Evolutionary conservation across 345 rosid species (phyloP).

Genomic region (Camelina laxa): DNA sequence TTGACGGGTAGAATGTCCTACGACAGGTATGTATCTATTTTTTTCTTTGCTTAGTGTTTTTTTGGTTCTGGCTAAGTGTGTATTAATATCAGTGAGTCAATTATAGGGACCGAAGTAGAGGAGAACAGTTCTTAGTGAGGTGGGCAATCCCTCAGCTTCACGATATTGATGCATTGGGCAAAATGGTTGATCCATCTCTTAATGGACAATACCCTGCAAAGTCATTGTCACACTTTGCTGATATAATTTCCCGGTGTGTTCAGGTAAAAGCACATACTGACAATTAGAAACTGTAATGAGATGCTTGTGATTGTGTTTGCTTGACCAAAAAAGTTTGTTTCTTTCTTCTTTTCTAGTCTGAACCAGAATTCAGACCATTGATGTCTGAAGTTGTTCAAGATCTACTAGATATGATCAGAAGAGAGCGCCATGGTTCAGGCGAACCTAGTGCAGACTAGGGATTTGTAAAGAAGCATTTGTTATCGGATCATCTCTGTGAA

Average conservation of each 20-base stretch:
- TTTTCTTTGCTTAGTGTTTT: background rate
- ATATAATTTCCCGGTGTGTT: constrained; percentile 91
- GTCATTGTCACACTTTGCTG: constrained; percentile 90
- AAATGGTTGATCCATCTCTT: constrained; percentile 96
- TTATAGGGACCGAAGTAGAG: constrained; percentile 69
- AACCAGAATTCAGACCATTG: constrained; percentile 81
- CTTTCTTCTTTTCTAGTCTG: constrained; percentile 52
- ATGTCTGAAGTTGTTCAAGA: constrained; percentile 99
- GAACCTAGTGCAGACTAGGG: constrained; percentile 46
- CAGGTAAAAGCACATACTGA: constrained; percentile 58
- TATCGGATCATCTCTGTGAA: constrained; percentile 33
- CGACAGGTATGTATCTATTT: constrained; percentile 62
- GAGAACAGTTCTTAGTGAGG: constrained; percentile 89
- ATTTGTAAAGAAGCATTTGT: constrained; percentile 33
- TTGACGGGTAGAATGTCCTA: constrained; percentile 88
- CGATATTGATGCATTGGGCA: constrained; percentile 87
- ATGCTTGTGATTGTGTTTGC: constrained; percentile 19
- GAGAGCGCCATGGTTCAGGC: constrained; percentile 68
- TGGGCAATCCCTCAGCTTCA: constrained; percentile 98
- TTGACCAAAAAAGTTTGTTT: background rate
- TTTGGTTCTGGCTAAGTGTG: background rate
- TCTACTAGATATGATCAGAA: constrained; percentile 73
- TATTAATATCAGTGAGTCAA: constrained; percentile 19
- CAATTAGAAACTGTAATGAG: background rate
- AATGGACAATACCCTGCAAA: constrained; percentile 80